Evolutionary conservation across 2,329 filamentous ascomycete genomes (phyloP), one percentile per base, ranked within the genome.

Genomic region (Knoxdaviesia capensis): DNA sequence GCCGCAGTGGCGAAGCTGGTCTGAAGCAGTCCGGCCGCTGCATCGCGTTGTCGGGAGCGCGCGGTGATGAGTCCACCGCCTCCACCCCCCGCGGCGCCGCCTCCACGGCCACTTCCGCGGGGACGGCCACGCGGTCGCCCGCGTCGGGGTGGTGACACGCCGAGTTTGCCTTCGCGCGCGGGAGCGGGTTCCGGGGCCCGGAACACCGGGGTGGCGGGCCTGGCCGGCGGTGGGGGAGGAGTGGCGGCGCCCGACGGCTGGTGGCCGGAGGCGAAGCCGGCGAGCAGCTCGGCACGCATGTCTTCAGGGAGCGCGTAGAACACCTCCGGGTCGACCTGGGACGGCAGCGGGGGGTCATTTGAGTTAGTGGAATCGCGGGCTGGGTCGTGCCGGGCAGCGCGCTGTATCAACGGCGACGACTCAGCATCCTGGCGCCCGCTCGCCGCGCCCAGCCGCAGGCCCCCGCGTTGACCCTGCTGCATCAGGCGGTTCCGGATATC

Each of bases 241-340:
- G 60, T 58, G 3, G 56, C 47, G 5, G 54, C 52, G 45, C 61
- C 62, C 5, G 56, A 51, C 6, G 49, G 52, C 28, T 51, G 51
- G 41, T 55, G 55, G 41, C 61, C 57, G 53, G 94, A 93, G 33
- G n/a, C n/a, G n/a, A n/a, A n/a, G n/a, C 80, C 76, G 3, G 72
- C 77, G 6, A 94, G 59, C 1, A 96, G 66, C 57, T 96, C 90
- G 2, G 77, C 74, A 47, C 87, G 82, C 54, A 98, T 74, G 47
- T 94, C 85, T 34, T 80, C 76, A 0, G 90, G 90, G 1, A 98
- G 64, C 1, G 82, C 83, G 36, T 78, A 72, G 47, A 96, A 79
- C 2, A 86, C 81, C 36, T 88, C 84, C 0, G 76, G 77, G 52
- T 98, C 90, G 20, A 96, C 68, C 50, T 93, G 83, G 1, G 85